These are phyloP conservation scores for Narthecium ossifragum DNA, from an alignment of 106 monocot species.

Conservation along the genomic window DNA sequence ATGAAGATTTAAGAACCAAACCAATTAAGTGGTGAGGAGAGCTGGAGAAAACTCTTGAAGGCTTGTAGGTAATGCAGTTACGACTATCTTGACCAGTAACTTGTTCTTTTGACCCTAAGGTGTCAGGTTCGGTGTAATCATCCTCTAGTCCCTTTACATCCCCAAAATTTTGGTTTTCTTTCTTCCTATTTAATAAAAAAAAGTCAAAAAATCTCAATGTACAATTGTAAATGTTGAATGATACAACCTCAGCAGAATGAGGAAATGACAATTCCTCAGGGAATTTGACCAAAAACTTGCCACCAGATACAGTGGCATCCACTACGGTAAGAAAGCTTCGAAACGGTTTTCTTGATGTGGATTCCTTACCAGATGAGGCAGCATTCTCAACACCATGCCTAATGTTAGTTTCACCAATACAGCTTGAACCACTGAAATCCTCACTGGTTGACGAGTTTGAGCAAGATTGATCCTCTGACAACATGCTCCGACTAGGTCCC, in stretches of 20 bases:
- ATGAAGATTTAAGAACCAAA: constrained; percentile 40
- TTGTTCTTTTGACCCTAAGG: background rate
- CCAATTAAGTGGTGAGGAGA: constrained; percentile 54
- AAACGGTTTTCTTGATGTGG: constrained; percentile 33
- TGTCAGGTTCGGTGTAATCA: background rate
- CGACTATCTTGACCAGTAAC: constrained; percentile 1
- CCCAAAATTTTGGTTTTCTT: constrained; percentile 10
- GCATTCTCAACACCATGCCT: constrained; percentile 1
- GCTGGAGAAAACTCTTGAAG: constrained; percentile 58
- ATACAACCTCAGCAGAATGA: constrained; percentile 52
- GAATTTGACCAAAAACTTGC: constrained; percentile 40
- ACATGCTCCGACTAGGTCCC: constrained; percentile 34
- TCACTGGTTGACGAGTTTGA: constrained; percentile 2
- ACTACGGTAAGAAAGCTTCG: constrained; percentile 39
- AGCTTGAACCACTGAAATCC: background rate
- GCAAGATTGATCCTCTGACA: constrained; percentile 11
- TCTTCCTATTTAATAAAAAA: background rate
- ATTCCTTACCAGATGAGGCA: constrained; percentile 7
- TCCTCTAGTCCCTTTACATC: background rate
- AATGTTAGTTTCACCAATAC: background rate
- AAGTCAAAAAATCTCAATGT: constrained; percentile 46
- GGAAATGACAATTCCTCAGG: constrained; percentile 58
- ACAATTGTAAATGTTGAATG: constrained; percentile 54
- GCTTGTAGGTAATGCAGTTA: constrained; percentile 16
- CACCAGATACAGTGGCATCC: constrained; percentile 23